phyloP scores from a whole-genome alignment of 2,329 filamentous ascomycete genomes.

The Dothistroma septosporum region DNA sequence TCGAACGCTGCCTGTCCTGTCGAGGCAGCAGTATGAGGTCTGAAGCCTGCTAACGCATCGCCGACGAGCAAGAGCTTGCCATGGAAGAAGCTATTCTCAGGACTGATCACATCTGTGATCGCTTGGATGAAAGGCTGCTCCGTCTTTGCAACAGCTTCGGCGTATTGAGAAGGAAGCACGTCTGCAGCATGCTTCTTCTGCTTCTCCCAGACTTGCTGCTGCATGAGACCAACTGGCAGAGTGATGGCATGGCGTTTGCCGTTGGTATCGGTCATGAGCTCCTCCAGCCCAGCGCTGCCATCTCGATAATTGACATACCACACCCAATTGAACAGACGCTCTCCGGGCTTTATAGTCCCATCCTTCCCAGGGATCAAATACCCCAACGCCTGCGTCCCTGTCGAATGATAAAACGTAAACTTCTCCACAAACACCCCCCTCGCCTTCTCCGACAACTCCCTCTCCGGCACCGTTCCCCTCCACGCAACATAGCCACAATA shows the following conservation, averaged over 20 bases:
- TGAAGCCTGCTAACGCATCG: slow-evolving; percentile 45
- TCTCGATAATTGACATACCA: slow-evolving; percentile 46
- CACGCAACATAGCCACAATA: slow-evolving; percentile 34
- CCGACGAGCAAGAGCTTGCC: slow-evolving; percentile 46
- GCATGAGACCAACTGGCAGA: slow-evolving; percentile 41
- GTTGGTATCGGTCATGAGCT: slow-evolving; percentile 45
- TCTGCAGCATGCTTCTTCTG: slow-evolving; percentile 34
- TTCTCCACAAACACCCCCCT: slow-evolving; percentile 35
- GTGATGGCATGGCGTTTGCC: slow-evolving; percentile 42
- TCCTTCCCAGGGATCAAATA: slow-evolving; percentile 46
- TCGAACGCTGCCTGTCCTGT: slow-evolving; percentile 48
- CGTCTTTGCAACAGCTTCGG: slow-evolving; percentile 41
- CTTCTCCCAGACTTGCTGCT: slow-evolving; percentile 38
- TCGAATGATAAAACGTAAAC: slow-evolving; percentile 41
- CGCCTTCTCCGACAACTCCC: slow-evolving; percentile 34
- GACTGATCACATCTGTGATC: slow-evolving; percentile 42
- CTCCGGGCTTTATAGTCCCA: slow-evolving; percentile 38
- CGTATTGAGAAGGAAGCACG: slow-evolving; percentile 39
- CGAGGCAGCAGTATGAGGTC: slow-evolving; percentile 46
- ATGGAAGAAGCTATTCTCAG: slow-evolving; percentile 37
- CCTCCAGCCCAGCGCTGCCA: slow-evolving; percentile 37
- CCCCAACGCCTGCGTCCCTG: slow-evolving; percentile 38
- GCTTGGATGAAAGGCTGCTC: slow-evolving; percentile 45
- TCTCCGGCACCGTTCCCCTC: slow-evolving; percentile 32
- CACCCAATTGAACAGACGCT: slow-evolving; percentile 47